phyloP scores from a whole-genome alignment of 257 asterid genomes.

The Solanum piurae region DNA sequence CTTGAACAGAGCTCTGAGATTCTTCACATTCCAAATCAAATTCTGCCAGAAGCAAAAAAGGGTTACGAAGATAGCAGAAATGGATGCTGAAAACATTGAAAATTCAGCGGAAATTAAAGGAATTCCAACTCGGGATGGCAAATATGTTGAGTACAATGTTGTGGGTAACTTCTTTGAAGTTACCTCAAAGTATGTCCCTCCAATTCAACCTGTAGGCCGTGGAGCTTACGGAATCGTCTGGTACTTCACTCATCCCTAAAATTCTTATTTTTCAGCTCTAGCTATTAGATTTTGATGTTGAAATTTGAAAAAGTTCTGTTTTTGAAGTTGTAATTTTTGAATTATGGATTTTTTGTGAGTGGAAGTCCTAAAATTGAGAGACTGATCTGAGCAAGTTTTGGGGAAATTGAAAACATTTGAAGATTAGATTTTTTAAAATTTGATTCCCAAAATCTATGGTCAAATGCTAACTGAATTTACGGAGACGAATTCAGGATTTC shows the following conservation, averaged over 20 bases:
- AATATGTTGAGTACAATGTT: slow-evolving; percentile 54
- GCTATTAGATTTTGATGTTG: neutral
- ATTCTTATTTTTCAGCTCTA: neutral
- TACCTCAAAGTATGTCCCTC: slow-evolving; percentile 62
- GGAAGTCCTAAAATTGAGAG: neutral
- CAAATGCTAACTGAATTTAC: neutral
- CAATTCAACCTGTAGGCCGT: slow-evolving; percentile 66
- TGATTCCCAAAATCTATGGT: neutral
- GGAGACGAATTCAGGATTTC: neutral
- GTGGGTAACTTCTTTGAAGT: slow-evolving; percentile 64
- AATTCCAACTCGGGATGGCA: slow-evolving; percentile 51
- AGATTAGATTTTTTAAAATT: neutral
- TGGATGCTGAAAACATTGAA: slow-evolving; percentile 11
- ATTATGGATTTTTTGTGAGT: neutral
- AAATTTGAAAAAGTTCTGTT: neutral
- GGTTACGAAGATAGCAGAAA: neutral
- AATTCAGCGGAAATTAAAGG: slow-evolving; percentile 30
- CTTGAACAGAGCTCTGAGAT: neutral
- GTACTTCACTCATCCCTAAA: slow-evolving; percentile 7
- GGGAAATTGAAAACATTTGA: neutral
- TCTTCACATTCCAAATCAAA: neutral
- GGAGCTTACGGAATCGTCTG: slow-evolving; percentile 94
- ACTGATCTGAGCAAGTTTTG: neutral
- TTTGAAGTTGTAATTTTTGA: neutral
- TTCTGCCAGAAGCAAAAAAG: neutral